Evolutionary conservation across 2,329 filamentous ascomycete species (phyloP).

Genomic region (Aureobasidium uvarum): DNA sequence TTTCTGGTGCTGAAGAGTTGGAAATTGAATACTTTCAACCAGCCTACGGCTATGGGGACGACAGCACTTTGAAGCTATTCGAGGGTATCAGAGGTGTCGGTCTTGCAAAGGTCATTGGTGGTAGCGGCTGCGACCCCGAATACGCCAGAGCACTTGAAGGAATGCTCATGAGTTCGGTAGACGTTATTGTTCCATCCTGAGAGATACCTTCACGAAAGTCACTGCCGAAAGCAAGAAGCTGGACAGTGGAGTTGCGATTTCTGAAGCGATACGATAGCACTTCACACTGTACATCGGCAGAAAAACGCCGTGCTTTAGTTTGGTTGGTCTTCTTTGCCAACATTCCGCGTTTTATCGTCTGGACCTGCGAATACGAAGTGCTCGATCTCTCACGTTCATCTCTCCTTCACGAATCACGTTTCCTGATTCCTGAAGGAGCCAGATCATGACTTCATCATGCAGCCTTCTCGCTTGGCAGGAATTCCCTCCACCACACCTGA

Average conservation of each 20-base stretch:
- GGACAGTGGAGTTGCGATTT: not conserved
- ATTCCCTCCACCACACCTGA: not conserved
- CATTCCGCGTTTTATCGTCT: not conserved
- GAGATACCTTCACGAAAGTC: not conserved
- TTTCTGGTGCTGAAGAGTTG: slow-evolving; percentile 48
- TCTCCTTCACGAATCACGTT: not conserved
- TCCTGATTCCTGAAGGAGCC: slow-evolving; percentile 3
- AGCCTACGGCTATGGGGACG: slow-evolving; percentile 46
- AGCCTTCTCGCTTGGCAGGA: slow-evolving; percentile 13
- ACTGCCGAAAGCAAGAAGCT: not conserved
- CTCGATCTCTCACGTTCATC: not conserved
- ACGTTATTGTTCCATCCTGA: not conserved
- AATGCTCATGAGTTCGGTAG: slow-evolving; percentile 42
- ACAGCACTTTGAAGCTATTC: slow-evolving; percentile 46
- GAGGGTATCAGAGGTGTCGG: slow-evolving; percentile 48
- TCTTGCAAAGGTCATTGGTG: slow-evolving; percentile 45
- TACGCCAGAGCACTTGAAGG: slow-evolving; percentile 48
- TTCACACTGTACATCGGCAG: not conserved
- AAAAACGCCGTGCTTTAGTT: not conserved
- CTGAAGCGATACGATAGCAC: not conserved
- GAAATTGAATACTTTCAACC: slow-evolving; percentile 53
- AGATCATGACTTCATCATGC: slow-evolving; percentile 19
- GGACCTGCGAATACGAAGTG: slow-evolving; percentile 1
- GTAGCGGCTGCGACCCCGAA: slow-evolving; percentile 40
- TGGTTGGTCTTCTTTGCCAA: not conserved